Base-by-base conservation (phyloP, 768 basidiomycete species). In the Scleroderma citrinum region DNA sequence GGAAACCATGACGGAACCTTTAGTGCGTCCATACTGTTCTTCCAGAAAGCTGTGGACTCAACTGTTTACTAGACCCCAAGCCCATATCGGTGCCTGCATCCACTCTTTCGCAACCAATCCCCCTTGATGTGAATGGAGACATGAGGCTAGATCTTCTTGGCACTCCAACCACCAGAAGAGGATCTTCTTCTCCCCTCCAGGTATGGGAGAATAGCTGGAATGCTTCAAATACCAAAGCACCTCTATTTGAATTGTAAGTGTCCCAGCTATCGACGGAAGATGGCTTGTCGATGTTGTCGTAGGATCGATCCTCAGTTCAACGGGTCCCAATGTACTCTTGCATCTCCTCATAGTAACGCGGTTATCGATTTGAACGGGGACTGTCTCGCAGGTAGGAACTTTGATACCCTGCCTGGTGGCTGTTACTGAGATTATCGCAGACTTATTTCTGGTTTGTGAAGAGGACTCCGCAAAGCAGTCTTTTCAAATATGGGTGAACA, bases 341-440 rank as follows among this genome's bases (percentile, higher is more conserved):
- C 89, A 11, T 83, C 85, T 54, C 94, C 95, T 5, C 96, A 98
- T 62, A 92, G 88, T 61, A 96, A 94, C 66, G 94, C 93, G 0
- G 86, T 93, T 16, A 78, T 98, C 5, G 96, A 99, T 60, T 70
- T 99, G 34, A 81, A 98, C 53, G 96, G 96, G 12, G 96, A 99
- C 65, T 98, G 96, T 65, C 75, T 96, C 3, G 92, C 94, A 54
- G 92, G 92, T 87, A 52, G 54, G 23, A 52, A 50, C 7, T 30
- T 17, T 14, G 23, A 11, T 1, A 1, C 17, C 4, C 5, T 2
- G 7, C 12, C 8, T 16, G 41, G 17, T 19, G 2, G 31, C 2
- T 26, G 8, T 44, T 52, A 19, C 50, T 31, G 56, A 5, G 26
- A 32, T 21, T 43, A 26, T 50, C 51, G n/a, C 52, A 87, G 95